A percentile compares a stretch with the other conserved stretches of the same genome.
Evolutionary conservation across 75 land plant species (phyloP).

Genomic region (Sequoia sempervirens): DNA sequence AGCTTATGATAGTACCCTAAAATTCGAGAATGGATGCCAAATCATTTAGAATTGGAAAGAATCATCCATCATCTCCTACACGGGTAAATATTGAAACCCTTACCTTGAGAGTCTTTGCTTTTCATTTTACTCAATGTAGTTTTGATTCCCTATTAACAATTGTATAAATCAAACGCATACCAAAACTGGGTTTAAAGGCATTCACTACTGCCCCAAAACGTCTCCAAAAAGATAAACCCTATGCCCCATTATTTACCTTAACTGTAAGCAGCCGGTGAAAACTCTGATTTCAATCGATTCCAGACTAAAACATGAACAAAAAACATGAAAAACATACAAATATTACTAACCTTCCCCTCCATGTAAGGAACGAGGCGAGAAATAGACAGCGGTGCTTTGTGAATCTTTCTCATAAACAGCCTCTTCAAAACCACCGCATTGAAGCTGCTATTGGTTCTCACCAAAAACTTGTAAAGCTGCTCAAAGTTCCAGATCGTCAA

Average conservation of each 20-base stretch:
- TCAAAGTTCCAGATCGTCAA: neutral
- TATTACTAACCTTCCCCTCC: slow-evolving; percentile 49
- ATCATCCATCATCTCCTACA: neutral
- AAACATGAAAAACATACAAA: neutral
- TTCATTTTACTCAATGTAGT: too few species aligned
- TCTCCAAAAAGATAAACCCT: too few species aligned
- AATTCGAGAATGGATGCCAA: too few species aligned
- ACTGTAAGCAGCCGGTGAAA: too few species aligned
- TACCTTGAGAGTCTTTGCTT: neutral
- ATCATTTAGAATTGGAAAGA: neutral
- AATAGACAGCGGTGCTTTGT: slow-evolving; percentile 65
- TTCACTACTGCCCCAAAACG: too few species aligned
- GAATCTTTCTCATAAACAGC: slow-evolving; percentile 72
- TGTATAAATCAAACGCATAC: too few species aligned
- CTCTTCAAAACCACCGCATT: slow-evolving; percentile 69
- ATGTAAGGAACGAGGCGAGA: slow-evolving; percentile 40
- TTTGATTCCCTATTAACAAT: too few species aligned
- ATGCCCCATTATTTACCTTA: too few species aligned
- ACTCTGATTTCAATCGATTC: too few species aligned
- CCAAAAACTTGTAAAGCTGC: slow-evolving; percentile 68
- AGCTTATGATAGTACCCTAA: neutral
- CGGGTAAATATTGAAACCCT: neutral
- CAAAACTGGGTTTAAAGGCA: too few species aligned
- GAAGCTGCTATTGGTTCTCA: slow-evolving; percentile 59
- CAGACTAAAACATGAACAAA: too few species aligned